phyloP scores from a whole-genome alignment of 306 rosid genomes.

The Cicer chorassanicum region DNA sequence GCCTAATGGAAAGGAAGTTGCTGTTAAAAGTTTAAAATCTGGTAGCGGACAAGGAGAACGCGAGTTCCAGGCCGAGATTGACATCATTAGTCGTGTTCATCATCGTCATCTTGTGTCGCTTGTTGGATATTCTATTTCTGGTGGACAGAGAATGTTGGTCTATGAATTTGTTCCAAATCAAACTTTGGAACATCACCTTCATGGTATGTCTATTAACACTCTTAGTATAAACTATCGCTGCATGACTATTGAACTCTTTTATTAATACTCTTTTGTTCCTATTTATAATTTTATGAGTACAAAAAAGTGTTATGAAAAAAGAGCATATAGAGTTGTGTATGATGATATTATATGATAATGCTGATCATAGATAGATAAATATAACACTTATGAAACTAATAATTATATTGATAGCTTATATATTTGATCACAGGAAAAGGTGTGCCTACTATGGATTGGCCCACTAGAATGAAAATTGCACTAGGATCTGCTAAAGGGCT shows the following conservation, averaged over 20 bases:
- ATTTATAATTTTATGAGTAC: too few relatives aligned
- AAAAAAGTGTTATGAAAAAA: too few relatives aligned
- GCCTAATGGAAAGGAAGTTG: constrained; percentile 73
- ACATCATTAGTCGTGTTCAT: constrained; percentile 79
- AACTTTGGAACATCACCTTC: constrained; percentile 69
- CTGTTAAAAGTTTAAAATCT: constrained; percentile 74
- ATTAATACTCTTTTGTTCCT: too few relatives aligned
- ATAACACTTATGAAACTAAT: neutral
- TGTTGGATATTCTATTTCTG: constrained; percentile 73
- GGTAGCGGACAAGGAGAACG: constrained; percentile 82
- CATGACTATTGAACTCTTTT: too few relatives aligned
- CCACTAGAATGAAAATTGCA: constrained; percentile 70
- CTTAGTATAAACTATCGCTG: too few relatives aligned
- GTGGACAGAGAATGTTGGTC: constrained; percentile 79
- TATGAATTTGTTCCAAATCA: constrained; percentile 71
- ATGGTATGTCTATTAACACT: constrained; percentile 46
- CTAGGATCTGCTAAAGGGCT: constrained; percentile 82
- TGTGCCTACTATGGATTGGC: constrained; percentile 72
- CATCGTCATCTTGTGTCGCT: constrained; percentile 82
- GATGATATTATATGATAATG: too few relatives aligned
- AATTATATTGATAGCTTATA: neutral
- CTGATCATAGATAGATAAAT: neutral
- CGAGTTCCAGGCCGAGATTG: constrained; percentile 84
- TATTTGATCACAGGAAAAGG: constrained; percentile 55
- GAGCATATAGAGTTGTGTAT: too few relatives aligned